Base-by-base conservation (phyloP, 2,329 filamentous ascomycete genomes). In the Neofusicoccum sp. region DNA sequence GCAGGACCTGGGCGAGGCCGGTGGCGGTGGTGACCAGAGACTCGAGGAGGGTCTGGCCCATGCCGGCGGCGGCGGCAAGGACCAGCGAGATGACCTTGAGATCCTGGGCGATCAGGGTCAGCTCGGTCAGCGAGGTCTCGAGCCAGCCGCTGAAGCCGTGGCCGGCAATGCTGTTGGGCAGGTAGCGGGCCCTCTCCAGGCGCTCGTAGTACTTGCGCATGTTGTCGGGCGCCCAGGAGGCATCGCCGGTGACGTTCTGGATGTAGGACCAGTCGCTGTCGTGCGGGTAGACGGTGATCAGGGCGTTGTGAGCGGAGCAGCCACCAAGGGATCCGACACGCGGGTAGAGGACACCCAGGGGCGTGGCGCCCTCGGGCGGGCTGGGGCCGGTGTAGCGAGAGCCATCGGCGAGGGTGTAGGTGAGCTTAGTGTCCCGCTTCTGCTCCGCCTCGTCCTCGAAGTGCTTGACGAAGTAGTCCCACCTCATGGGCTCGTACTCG, bases 391-490 rank as follows among this genome's bases (percentile, higher is more conserved):
- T 83, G 68, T 87, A 87, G 34, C 81, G 73, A 2, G 73, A 71
- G 12, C 84, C 84, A 50, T 82, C 73, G 0, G 81, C 76, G 0
- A 83, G 84, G 7, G 80, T 70, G 70, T 86, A 89, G 1, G 83
- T 82, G 50, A 84, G 83, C 77, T 89, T 89, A 67, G 76, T 83
- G 70, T 89, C 85, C 58, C 79, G 77, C 28, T 81, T 78, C 66
- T 86, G 83, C 41, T 82, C 78, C 28, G 74, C 72, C 48, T 84
- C 75, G 65, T 88, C 80, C 7, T 79, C 77, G 69, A 87, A 88
- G 71, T 89, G 86, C 49, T 81, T 80, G n/a, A 87, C 84, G 66
- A 84, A 89, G 74, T 85, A 89, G 71, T 87, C 83, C 87, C 87
- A 89, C 49, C 80, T 76, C 67, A 87, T 79, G 16, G 80, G 78